phyloP scores from a whole-genome alignment of 768 basidiomycete species.

The Leccinum olivaceopallidum region DNA sequence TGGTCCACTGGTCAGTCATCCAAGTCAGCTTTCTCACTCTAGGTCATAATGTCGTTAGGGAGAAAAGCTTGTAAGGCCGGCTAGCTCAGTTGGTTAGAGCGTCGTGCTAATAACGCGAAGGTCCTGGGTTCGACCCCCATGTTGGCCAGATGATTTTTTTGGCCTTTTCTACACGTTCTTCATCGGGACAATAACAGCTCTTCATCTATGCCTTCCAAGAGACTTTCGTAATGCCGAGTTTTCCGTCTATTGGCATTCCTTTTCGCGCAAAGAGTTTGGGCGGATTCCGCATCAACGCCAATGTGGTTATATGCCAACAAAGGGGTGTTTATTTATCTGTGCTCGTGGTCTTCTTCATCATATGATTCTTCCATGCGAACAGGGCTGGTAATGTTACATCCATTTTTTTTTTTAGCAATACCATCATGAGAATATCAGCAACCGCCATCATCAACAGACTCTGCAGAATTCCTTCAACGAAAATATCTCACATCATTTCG shows the following conservation, averaged over 20 bases:
- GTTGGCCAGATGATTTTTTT: slow-evolving; percentile 46
- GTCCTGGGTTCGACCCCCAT: slow-evolving; percentile 83
- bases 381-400: not conserved
- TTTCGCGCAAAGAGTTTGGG: no score
- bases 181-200: not conserved
- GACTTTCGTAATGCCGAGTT: not conserved
- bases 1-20: not conserved
- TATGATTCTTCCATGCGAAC: not conserved
- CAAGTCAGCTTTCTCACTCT: not conserved
- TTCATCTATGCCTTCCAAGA: not conserved
- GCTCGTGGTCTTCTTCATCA: not conserved
- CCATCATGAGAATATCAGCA: not conserved
- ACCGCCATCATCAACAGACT: not conserved
- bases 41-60: not conserved
- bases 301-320: no score
- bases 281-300: no score
- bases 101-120: slow-evolving; percentile 38
- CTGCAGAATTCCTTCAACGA: not conserved
- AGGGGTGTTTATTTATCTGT: no score
- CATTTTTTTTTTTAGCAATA: not conserved
- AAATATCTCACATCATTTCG: not conserved
- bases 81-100: slow-evolving; percentile 38
- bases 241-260: not conserved
- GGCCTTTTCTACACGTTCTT: not conserved
- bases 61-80: slow-evolving; percentile 8